Conservation (phyloP, 129 eudicot genomes). For the Daucus carota region DH1_v3.0 NC_030383.2:63588501-63589000, state of each 20-base stretch:
- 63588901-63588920: slow-evolving; percentile 18
- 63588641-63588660: neutral
- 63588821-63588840: slow-evolving; percentile 21
- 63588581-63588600: neutral
- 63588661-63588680: slow-evolving; percentile 11
- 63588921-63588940: slow-evolving; percentile 9
- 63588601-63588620: neutral
- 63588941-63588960: slow-evolving; percentile 14
- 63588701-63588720: slow-evolving; percentile 26
- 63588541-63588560: no score
- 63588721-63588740: slow-evolving; percentile 21
- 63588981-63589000: neutral
- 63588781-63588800: slow-evolving; percentile 32
- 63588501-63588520: no score
- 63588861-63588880: slow-evolving; percentile 8
- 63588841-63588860: slow-evolving; percentile 25
- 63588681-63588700: slow-evolving; percentile 35
- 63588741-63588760: slow-evolving; percentile 7
- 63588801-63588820: slow-evolving; percentile 28
- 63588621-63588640: no score
- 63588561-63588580: no score
- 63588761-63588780: slow-evolving; percentile 25
- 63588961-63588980: neutral
- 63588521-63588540: no score
- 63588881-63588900: slow-evolving; percentile 7